Evolutionary conservation across 805 yeast genomes (phyloP), one percentile per base, ranked within the genome.

Genomic region (Yarrowia sp.): DNA sequence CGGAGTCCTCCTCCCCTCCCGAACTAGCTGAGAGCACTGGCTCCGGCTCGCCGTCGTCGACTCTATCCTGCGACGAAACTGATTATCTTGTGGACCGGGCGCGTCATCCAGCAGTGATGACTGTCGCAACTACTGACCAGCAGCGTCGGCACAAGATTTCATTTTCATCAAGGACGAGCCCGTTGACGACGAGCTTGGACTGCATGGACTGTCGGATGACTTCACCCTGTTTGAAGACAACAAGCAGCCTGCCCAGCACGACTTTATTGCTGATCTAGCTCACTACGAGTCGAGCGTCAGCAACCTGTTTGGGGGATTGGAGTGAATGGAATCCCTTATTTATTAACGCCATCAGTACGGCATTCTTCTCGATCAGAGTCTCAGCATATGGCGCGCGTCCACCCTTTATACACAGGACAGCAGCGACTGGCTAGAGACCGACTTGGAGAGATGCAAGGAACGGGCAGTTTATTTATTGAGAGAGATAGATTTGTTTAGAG

Each of bases 21-120:
- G 51, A 41, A 21, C 51, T 41, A 58, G 51, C 51, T 30, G 63
- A 58, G 51, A 58, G 49, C 51, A 41, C 51, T 16, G 38, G 48
- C 69, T 63, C 63, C 69, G 35, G 69, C 71, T n/a, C 69, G 54
- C 52, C 70, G n/a, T 59, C 65, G 28, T 69, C 71, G 19, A 70
- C 71, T 11, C 44, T 54, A 46, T 49, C 64, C 36, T 67, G 58
- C 21, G 49, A 67, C 30, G 65, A 65, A 28, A 16, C 40, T 49
- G 61, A 36, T 28, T 36, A 30, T 65, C 67, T 36, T 36, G 64
- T 62, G 43, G 51, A 65, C 68, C 71, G 65, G 68, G 64, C 73
- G 73, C 73, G 71, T 69, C 73, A 71, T 70, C 71, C 73, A 70
- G 73, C 73, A 71, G 73, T 46, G 71, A 66, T 71, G 72, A 65